Evolutionary conservation across 1,284 basidiomycete species (phyloP).

Genomic region (Flammula alnicola): DNA sequence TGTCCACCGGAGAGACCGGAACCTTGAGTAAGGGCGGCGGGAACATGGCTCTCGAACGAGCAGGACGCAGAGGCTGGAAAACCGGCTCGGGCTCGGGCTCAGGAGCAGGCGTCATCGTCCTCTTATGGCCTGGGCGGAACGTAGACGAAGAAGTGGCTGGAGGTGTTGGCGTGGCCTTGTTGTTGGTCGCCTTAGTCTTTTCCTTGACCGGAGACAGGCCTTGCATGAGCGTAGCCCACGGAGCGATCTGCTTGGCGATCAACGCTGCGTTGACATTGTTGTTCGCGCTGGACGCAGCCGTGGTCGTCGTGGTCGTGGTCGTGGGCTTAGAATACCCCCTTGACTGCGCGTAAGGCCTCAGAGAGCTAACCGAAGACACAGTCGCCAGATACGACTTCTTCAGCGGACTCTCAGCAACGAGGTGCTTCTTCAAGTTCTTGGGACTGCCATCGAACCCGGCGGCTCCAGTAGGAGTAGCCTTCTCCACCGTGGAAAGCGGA

Average conservation of each 20-base stretch:
- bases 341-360: conserved; percentile 63
- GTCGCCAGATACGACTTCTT: conserved; percentile 26
- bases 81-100: conserved; percentile 57
- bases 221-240: conserved; percentile 60
- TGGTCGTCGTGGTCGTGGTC: neutral
- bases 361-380: conserved; percentile 45
- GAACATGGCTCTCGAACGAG: conserved; percentile 23
- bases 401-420: conserved; percentile 31
- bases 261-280: conserved; percentile 22
- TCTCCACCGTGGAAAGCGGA: conserved; percentile 23
- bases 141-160: conserved; percentile 17
- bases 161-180: conserved; percentile 22
- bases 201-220: conserved; percentile 51
- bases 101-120: conserved; percentile 53
- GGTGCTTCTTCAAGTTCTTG: conserved; percentile 21
- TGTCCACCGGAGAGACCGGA: neutral
- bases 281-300: neutral
- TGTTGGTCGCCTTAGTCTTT: conserved; percentile 12
- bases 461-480: conserved; percentile 16
- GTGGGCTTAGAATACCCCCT: conserved; percentile 31
- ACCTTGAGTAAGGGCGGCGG: neutral
- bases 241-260: conserved; percentile 65
- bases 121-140: conserved; percentile 49
- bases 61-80: conserved; percentile 63
- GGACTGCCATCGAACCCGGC: conserved; percentile 37